Base-by-base conservation (phyloP, 2,329 filamentous ascomycete species). In the Pseudopyricularia cyperi region DNA sequence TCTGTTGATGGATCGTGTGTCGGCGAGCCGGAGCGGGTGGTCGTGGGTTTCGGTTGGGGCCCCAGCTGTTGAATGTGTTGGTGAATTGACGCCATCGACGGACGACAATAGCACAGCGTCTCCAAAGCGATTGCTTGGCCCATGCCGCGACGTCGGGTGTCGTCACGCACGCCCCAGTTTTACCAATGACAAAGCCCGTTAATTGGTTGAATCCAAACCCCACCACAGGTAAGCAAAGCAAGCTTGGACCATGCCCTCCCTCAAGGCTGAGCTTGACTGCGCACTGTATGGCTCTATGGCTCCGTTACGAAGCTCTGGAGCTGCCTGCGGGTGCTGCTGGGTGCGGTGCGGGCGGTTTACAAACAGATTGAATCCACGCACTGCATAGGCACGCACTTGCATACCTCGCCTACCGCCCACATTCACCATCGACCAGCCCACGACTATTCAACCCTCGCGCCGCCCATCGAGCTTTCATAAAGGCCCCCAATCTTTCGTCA, bases 221-320 rank as follows among this genome's bases (percentile, higher is more conserved):
- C 28, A 9, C 22, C 19, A 44, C 24, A 22, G 39, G 11, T 22
- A 24, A 22, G n/a, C n/a, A 5, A 14, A 44, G 39, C 39, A 35
- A 51, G 30, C 37, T 44, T 34, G 19, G 50, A 46, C 48, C 48
- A 48, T n/a, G n/a, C n/a, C 22, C 33, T 3, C 3, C 26, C 22
- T 19, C 19, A 32, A 26, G 11, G 32, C 3, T 24, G 46, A 32
- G 14, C 12, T 24, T 24, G 26, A 24, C 28, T n/a, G 12, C 33
- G 48, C 30, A 48, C 48, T 35, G 32, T 28, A 35, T 22, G 19
- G n/a, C n/a, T n/a, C n/a, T n/a, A n/a, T n/a, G 32, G 12, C 15
- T 24, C 33, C 22, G 34, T 24, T 52, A 49, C 52, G 52, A 53
- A 53, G 52, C 52, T 53, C 51, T 49, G 28, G 47, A 53, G 52